phyloP scores from a whole-genome alignment of 441 rosid genomes.

The Populus hybrid region DNA sequence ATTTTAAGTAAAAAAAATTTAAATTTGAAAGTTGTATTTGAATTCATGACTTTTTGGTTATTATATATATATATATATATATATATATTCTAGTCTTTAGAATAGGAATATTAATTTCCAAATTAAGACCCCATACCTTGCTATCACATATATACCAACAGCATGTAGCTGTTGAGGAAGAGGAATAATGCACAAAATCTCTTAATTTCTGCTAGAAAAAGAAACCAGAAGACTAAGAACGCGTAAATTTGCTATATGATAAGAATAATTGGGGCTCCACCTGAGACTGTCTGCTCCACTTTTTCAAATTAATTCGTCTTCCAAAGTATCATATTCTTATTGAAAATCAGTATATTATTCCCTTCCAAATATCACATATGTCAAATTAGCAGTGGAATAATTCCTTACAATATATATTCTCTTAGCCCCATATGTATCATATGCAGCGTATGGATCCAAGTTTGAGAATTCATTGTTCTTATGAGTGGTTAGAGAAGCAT shows the following conservation, averaged over 20 bases:
- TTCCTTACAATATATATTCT: background rate
- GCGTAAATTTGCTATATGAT: background rate
- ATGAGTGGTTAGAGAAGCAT: background rate
- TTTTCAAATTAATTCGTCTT: no score
- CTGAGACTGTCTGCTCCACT: no score
- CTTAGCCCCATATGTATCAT: background rate
- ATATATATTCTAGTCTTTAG: background rate
- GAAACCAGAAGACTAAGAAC: background rate
- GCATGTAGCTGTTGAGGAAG: background rate
- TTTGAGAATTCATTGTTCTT: background rate
- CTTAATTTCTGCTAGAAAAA: background rate
- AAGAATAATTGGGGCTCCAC: background rate
- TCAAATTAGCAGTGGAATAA: background rate
- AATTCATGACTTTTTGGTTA: no score
- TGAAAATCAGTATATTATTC: background rate
- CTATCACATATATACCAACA: background rate
- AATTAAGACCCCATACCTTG: no score
- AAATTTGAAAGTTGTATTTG: no score
- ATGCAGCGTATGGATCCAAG: background rate
- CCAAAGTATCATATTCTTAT: background rate
- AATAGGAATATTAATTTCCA: background rate
- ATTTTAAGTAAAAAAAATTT: no score
- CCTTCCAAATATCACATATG: background rate
- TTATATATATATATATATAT: no score
- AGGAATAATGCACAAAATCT: background rate